Percentiles rank a stretch among this genome's conserved stretches.
These are phyloP conservation scores for Neofusicoccum sp. DNA, from an alignment of 2,329 filamentous ascomycete genomes.

Conservation along the genomic window DNA sequence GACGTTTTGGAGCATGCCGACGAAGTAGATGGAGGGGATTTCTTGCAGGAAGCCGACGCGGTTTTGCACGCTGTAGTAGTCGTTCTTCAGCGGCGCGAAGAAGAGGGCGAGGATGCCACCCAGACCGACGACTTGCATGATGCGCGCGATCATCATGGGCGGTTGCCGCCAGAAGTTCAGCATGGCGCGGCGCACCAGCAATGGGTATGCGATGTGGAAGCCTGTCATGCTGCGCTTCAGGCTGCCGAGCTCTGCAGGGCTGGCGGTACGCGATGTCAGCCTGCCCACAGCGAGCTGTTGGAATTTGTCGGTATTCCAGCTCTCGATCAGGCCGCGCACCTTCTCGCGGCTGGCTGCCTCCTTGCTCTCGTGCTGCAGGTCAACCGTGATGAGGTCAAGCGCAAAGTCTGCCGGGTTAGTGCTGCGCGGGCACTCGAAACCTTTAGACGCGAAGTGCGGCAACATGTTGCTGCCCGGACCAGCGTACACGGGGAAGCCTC, in stretches of 20 bases:
- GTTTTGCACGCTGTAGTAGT: conserved; percentile 70
- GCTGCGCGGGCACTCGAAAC: conserved; percentile 64
- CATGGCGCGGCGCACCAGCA: conserved; percentile 64
- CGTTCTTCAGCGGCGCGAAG: conserved; percentile 67
- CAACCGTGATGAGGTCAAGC: conserved; percentile 72
- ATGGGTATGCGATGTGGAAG: conserved; percentile 62
- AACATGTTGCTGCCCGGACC: conserved; percentile 65
- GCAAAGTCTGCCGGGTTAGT: conserved; percentile 78
- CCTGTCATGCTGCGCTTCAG: conserved; percentile 63
- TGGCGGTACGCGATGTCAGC: conserved; percentile 34
- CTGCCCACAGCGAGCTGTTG: not conserved
- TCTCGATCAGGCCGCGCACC: conserved; percentile 60
- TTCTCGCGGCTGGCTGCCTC: conserved; percentile 63
- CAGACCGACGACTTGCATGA: conserved; percentile 40
- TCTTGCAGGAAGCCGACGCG: conserved; percentile 73
- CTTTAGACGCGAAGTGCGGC: conserved; percentile 59
- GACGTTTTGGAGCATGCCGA: conserved; percentile 78
- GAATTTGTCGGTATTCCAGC: conserved; percentile 47
- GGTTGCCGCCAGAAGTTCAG: conserved; percentile 57
- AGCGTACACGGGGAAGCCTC: conserved; percentile 66
- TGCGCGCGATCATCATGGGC: conserved; percentile 34
- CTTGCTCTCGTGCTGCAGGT: conserved; percentile 63
- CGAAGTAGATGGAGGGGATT: conserved; percentile 68
- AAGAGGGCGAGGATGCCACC: conserved; percentile 44
- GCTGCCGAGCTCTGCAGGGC: conserved; percentile 69